Percentiles rank a stretch among this genome's conserved stretches.
Evolutionary conservation across 208 protist species (phyloP).

Genomic region (Leishmania lainsoni): DNA sequence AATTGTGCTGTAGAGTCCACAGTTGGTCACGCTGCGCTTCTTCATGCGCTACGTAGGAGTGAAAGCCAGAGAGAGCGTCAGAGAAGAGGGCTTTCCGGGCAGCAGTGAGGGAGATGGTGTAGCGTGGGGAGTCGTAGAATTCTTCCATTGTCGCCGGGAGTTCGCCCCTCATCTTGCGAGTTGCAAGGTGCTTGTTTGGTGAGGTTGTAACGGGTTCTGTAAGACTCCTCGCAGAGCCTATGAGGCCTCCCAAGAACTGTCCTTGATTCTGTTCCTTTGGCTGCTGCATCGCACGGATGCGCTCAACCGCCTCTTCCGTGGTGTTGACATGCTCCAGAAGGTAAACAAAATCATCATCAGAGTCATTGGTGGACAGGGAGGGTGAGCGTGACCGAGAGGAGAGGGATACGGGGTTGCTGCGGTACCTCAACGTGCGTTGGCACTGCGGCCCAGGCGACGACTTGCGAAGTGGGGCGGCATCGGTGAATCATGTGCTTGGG

Average conservation of each 20-base stretch:
- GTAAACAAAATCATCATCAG: conserved; percentile 41
- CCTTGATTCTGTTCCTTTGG: not conserved
- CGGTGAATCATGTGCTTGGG: not conserved
- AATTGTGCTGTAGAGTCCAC: conserved; percentile 7
- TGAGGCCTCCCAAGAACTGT: conserved; percentile 4
- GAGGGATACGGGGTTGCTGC: not conserved
- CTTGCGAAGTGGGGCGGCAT: conserved; percentile 5
- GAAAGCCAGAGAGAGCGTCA: conserved; percentile 56
- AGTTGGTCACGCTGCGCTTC: conserved; percentile 30
- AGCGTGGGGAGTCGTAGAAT: conserved; percentile 42
- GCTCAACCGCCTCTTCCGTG: conserved; percentile 41
- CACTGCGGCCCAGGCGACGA: conserved; percentile 2
- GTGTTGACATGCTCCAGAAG: conserved; percentile 35
- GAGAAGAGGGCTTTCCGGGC: conserved; percentile 46
- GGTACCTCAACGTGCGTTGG: not conserved
- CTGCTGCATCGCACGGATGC: conserved; percentile 41
- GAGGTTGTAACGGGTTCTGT: conserved; percentile 2
- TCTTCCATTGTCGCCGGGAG: conserved; percentile 52
- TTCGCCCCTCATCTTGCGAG: conserved; percentile 22
- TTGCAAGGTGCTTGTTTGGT: not conserved
- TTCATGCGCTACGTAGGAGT: conserved; percentile 45
- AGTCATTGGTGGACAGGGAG: conserved; percentile 15
- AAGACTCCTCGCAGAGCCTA: conserved; percentile 11
- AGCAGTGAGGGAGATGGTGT: conserved; percentile 46
- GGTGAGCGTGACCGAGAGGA: conserved; percentile 9